Base-by-base conservation (phyloP, 2,329 filamentous ascomycete genomes). In the Aspergillus sp. region DNA sequence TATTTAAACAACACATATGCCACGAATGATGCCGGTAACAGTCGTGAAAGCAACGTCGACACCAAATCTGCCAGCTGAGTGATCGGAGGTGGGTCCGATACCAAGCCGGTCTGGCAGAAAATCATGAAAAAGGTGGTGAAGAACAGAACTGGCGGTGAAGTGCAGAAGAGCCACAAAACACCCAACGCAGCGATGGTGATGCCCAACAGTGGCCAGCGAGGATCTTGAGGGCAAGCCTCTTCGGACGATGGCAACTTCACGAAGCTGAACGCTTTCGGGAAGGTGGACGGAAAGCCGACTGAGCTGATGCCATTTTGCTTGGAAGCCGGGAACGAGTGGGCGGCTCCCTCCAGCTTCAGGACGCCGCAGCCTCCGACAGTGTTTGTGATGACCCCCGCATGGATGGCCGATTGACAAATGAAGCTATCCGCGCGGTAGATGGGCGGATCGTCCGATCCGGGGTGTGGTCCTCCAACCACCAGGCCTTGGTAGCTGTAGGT, bases 351-450 rank as follows among this genome's bases (percentile, higher is more conserved):
- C 35, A 94, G 78, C 49, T 83, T 80, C 30, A 94, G 81, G 3
- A 95, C 89, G 52, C 91, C 91, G 61, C 91, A 96, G 1, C 91
- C 91, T 35, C 91, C 91, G 26, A 82, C 76, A 0, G 77, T 73
- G 63, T 91, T 83, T 33, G 82, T 83, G 54, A 95, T 83, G 61
- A 92, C 79, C 17, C 90, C 91, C 1, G 90, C 85, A 66, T 96
- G 91, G 46, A 95, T 89, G 32, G 90, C 91, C 11, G 91, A 81
- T 53, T 85, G 86, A 66, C 91, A 96, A 50, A 96, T 86, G 72
- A 89, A 95, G 13, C 90, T 95, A 71, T 96, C 91, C 9, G 88
- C 90, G 16, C 94, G 87, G 69, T 97, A 97, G 19, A 88, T 77
- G 0, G 86, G 80, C 1, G 61, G 60, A 5, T 71, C 67, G 2